Percentiles rank a stretch among this genome's conserved stretches.
Evolutionary conservation across 768 basidiomycete species (phyloP).

Genomic region (Lactarius tabidus): DNA sequence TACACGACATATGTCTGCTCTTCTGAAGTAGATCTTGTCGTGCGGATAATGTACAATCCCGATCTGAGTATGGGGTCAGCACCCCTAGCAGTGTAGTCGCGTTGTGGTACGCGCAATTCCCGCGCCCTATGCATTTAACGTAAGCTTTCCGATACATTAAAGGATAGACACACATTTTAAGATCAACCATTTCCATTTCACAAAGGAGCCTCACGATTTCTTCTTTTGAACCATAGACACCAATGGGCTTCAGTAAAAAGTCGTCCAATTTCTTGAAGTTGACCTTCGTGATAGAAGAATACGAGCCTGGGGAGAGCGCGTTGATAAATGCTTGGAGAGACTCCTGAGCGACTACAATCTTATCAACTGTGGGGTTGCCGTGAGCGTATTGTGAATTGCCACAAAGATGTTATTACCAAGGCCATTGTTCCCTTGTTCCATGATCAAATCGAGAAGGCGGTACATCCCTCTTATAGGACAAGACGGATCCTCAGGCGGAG

Average conservation of each 20-base stretch:
- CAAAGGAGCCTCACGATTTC: constrained; percentile 35
- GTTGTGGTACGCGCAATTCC: constrained; percentile 17
- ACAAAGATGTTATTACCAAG: constrained; percentile 38
- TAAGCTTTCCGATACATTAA: not conserved
- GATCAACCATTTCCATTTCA: constrained; percentile 36
- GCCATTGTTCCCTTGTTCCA: constrained; percentile 45
- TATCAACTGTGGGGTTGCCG: constrained; percentile 43
- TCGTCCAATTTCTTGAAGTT: constrained; percentile 50
- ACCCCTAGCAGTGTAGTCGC: constrained; percentile 13
- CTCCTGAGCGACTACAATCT: constrained; percentile 53
- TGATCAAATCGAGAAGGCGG: constrained; percentile 49
- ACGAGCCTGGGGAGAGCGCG: constrained; percentile 46
- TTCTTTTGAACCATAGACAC: constrained; percentile 51
- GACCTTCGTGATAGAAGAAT: constrained; percentile 48
- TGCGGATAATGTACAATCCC: constrained; percentile 44
- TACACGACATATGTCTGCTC: constrained; percentile 45
- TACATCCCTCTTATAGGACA: constrained; percentile 41
- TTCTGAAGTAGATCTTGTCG: constrained; percentile 20
- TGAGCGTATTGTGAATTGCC: not conserved
- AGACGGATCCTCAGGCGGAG: not conserved
- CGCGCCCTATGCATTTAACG: constrained; percentile 15
- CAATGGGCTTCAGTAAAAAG: constrained; percentile 44
- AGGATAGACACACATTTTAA: constrained; percentile 36
- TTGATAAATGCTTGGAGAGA: constrained; percentile 48
- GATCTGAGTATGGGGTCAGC: constrained; percentile 38